phyloP scores from a whole-genome alignment of 352 stramenopile genomes.

The Globisporangium uncinulatum region DNA sequence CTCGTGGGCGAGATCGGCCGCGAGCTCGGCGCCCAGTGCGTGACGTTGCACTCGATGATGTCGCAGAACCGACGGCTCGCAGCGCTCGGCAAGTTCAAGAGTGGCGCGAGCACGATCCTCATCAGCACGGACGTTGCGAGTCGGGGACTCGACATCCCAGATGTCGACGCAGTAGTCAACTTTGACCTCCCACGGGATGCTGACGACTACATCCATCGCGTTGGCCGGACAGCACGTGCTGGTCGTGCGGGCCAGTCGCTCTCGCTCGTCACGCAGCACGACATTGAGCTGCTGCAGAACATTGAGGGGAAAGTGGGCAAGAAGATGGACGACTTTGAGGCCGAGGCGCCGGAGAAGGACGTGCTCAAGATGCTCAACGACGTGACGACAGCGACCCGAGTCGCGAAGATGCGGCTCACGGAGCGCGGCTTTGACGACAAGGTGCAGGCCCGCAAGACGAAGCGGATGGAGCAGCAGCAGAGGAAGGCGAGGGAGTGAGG shows the following conservation, averaged over 20 bases:
- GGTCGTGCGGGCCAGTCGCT: slow-evolving; percentile 93
- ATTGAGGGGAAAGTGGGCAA: slow-evolving; percentile 85
- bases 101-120: slow-evolving; percentile 84
- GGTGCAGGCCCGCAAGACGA: slow-evolving; percentile 54
- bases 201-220: slow-evolving; percentile 99
- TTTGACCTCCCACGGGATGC: slow-evolving; percentile 98
- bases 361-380: slow-evolving; percentile 94
- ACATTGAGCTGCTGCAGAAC: slow-evolving; percentile 98
- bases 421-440: slow-evolving; percentile 89
- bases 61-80: slow-evolving; percentile 96
- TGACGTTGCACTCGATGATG: slow-evolving; percentile 99
- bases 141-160: slow-evolving; percentile 95
- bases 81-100: slow-evolving; percentile 98
- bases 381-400: slow-evolving; percentile 92
- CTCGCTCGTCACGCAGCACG: slow-evolving; percentile 98
- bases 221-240: slow-evolving; percentile 97
- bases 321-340: slow-evolving; percentile 89
- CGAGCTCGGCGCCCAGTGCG: slow-evolving; percentile 97
- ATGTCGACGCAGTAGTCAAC: slow-evolving; percentile 98
- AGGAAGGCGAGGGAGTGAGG: neutral
- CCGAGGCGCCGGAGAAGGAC: slow-evolving; percentile 83
- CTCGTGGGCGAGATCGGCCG: slow-evolving; percentile 93
- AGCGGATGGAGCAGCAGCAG: slow-evolving; percentile 55
- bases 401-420: slow-evolving; percentile 91
- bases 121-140: slow-evolving; percentile 88